Conservation (phyloP, 192 early-diverging fungal species). For the Gryganskiella cystojenkinii region DNA sequence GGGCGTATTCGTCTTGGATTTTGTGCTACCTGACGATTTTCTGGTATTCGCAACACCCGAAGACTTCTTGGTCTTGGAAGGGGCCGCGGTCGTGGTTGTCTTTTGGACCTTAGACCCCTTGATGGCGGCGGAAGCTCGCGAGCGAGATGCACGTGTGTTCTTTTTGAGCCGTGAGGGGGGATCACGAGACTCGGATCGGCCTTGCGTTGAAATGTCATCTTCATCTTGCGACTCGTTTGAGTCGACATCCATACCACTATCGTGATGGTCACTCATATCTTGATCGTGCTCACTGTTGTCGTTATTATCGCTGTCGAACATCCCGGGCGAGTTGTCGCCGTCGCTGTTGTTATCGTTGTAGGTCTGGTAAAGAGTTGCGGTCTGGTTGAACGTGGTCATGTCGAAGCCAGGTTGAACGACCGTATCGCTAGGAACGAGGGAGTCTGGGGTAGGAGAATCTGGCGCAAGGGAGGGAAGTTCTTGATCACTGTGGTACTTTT, state of each 20-base stretch:
- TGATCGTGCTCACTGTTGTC: conserved; percentile 4
- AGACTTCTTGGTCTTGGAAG: conserved; percentile 1
- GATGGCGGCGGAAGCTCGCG: conserved; percentile 6
- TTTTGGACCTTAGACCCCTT: conserved; percentile 1
- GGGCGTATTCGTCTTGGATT: not conserved
- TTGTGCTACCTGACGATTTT: not conserved
- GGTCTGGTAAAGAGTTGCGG: not conserved
- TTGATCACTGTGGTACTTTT: conserved; percentile 43
- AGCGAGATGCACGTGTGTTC: conserved; percentile 6
- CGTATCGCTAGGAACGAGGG: conserved; percentile 24
- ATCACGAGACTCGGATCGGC: not conserved
- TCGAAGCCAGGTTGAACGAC: not conserved
- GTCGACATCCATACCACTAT: conserved; percentile 35
- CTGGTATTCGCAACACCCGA: conserved; percentile 3
- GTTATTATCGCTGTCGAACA: too few relatives aligned
- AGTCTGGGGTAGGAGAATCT: conserved; percentile 22
- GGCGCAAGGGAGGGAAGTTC: conserved; percentile 26
- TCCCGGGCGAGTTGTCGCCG: not conserved
- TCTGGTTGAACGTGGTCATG: not conserved
- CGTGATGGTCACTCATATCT: conserved; percentile 28
- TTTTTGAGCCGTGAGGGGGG: not conserved
- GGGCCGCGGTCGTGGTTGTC: not conserved
- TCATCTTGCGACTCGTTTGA: conserved; percentile 23
- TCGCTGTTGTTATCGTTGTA: not conserved
- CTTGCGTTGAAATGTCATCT: conserved; percentile 1